Conservation (phyloP, 495 filamentous ascomycete species). For the Hypoxylon crocopeplum region DNA sequence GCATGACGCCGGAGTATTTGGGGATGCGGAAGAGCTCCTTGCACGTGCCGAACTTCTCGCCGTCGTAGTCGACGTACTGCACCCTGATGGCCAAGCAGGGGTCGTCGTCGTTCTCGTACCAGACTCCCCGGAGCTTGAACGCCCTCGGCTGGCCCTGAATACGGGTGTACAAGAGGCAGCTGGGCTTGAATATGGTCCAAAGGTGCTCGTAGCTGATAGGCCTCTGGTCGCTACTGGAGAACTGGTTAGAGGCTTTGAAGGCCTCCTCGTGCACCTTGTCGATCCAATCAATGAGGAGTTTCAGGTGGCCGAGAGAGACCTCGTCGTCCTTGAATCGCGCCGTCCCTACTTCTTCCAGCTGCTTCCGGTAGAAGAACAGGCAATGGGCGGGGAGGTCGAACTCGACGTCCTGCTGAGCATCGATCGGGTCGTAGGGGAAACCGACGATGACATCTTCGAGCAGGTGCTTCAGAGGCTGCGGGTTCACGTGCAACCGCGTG, state of each 20-base stretch:
- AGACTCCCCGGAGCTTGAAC: slow-evolving; percentile 31
- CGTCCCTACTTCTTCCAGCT: slow-evolving; percentile 36
- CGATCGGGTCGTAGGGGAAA: slow-evolving; percentile 27
- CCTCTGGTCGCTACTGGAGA: slow-evolving; percentile 32
- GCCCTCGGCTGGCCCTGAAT: slow-evolving; percentile 40
- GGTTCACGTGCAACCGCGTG: slow-evolving; percentile 23
- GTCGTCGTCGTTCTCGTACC: slow-evolving; percentile 30
- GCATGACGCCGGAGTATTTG: slow-evolving; percentile 38
- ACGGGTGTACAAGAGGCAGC: slow-evolving; percentile 36
- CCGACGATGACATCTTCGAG: slow-evolving; percentile 41
- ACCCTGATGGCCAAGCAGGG: slow-evolving; percentile 26
- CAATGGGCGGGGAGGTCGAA: slow-evolving; percentile 41
- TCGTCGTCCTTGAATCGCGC: slow-evolving; percentile 41
- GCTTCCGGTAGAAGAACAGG: slow-evolving; percentile 43
- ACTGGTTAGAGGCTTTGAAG: slow-evolving; percentile 40
- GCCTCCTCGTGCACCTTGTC: slow-evolving; percentile 43
- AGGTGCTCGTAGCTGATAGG: slow-evolving; percentile 44
- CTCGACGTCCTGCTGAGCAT: slow-evolving; percentile 35
- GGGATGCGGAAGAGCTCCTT: slow-evolving; percentile 30
- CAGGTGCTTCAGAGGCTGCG: slow-evolving; percentile 40
- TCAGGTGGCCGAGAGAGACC: slow-evolving; percentile 35
- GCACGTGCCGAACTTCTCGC: slow-evolving; percentile 42
- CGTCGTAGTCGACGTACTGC: slow-evolving; percentile 45
- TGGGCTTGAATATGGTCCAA: slow-evolving; percentile 45
- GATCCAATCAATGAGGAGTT: slow-evolving; percentile 46